These are phyloP conservation scores for Andrographis paniculata DNA, from an alignment of 305 asterid species.

Conservation along the genomic window DNA sequence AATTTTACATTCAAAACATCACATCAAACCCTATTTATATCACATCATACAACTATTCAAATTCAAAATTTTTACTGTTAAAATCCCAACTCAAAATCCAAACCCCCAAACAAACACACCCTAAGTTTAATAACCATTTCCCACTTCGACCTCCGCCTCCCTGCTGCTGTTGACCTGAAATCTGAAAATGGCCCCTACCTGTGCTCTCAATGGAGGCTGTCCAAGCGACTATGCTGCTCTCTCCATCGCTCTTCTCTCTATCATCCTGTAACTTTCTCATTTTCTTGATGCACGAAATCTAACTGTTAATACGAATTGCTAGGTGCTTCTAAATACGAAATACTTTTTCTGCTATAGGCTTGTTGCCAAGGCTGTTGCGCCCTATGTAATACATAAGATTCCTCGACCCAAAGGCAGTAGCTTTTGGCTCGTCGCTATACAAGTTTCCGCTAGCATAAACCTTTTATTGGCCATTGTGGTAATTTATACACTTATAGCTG, in stretches of 20 bases:
- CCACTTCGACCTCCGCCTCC: too few relatives aligned
- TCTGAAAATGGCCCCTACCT: slow-evolving; percentile 51
- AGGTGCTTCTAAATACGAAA: too few relatives aligned
- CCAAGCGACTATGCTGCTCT: slow-evolving; percentile 67
- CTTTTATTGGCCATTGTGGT: slow-evolving; percentile 68
- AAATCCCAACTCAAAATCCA: too few relatives aligned
- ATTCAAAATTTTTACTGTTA: too few relatives aligned
- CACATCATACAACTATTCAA: too few relatives aligned
- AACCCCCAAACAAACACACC: too few relatives aligned
- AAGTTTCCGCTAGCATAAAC: slow-evolving; percentile 77
- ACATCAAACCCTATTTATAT: too few relatives aligned
- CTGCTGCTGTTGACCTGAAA: too few relatives aligned
- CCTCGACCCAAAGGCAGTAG: slow-evolving; percentile 70
- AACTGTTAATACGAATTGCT: neutral
- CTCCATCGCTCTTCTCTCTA: slow-evolving; percentile 46
- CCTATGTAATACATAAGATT: slow-evolving; percentile 56
- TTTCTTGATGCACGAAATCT: too few relatives aligned
- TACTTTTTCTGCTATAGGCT: slow-evolving; percentile 37
- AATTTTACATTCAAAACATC: too few relatives aligned
- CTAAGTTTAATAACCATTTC: too few relatives aligned
- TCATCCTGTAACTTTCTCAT: slow-evolving; percentile 44
- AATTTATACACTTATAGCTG: slow-evolving; percentile 8
- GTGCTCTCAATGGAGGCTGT: slow-evolving; percentile 73
- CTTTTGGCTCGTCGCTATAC: slow-evolving; percentile 72
- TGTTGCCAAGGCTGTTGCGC: slow-evolving; percentile 39